A percentile compares a stretch with the other conserved stretches of the same genome.
Conservation (phyloP, 1,284 basidiomycete species). For the Waitea zeae region DNA sequence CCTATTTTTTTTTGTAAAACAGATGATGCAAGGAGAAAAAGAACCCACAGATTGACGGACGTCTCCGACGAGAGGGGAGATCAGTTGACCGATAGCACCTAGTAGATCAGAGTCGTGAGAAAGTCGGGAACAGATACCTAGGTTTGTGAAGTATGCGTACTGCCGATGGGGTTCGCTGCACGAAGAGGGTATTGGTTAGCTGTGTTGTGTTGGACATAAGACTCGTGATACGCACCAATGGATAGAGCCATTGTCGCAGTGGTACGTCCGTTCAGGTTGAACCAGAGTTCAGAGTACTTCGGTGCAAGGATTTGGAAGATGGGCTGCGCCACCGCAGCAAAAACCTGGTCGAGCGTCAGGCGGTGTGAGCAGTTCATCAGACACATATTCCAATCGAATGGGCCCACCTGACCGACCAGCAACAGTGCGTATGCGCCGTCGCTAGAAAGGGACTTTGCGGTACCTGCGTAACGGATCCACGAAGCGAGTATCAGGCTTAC, state of each 20-base stretch:
- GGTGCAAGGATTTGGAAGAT: conserved; percentile 51
- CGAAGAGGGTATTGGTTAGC: neutral
- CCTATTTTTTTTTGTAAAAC: neutral
- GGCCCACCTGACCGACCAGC: conserved; percentile 46
- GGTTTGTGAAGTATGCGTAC: conserved; percentile 8
- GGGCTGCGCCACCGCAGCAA: conserved; percentile 39
- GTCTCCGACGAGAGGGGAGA: conserved; percentile 44
- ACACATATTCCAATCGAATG: neutral
- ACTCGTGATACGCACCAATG: conserved; percentile 25
- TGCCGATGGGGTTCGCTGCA: conserved; percentile 16
- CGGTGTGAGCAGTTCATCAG: neutral
- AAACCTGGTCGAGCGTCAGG: conserved; percentile 19
- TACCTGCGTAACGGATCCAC: conserved; percentile 67
- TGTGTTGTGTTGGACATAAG: neutral
- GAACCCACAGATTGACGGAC: conserved; percentile 34
- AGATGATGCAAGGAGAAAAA: too few relatives aligned
- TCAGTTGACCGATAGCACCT: conserved; percentile 42
- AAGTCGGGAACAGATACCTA: too few relatives aligned
- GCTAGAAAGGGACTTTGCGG: conserved; percentile 27
- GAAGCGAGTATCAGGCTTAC: conserved; percentile 35
- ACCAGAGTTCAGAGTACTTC: conserved; percentile 68
- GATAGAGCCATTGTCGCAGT: conserved; percentile 68
- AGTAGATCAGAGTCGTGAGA: neutral
- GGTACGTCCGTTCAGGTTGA: conserved; percentile 51
- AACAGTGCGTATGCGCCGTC: conserved; percentile 39